Evolutionary conservation across 225 moss, liverwort and hornwort species (phyloP), one percentile per base, ranked within the genome.

Genomic region (Pleurozium schreberi): DNA sequence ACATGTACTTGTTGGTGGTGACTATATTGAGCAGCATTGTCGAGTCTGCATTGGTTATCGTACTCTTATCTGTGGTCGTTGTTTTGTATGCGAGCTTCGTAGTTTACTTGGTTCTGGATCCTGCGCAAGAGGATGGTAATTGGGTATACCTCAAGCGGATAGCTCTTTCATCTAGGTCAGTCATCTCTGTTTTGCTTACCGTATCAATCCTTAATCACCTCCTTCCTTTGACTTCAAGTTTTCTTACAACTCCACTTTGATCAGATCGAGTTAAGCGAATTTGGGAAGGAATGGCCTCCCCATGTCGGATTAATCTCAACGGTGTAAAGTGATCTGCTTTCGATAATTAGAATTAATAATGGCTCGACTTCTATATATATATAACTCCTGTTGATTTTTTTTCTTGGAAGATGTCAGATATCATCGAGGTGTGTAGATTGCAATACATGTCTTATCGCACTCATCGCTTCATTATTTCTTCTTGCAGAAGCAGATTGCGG

Each of bases 101-200:
- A 38, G 57, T 83, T 86, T 97, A 97, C 91, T 88, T 97, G 92
- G 88, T 95, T 33, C 90, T 96, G 81, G 95, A 95, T 85, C 96
- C 97, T 89, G 89, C 94, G 71, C 92, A 95, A 93, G 86, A 76
- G 62, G 95, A 97, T 85, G 97, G 97, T 60, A 90, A 89, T 60
- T 93, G 89, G 93, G 87, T 68, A 47, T n/a, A 83, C 75, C 77
- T 93, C 40, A 92, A 92, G 88, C 88, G 83, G 66, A 45, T 58
- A 45, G 66, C 84, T 85, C 76, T 89, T 66, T 79, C 74, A 77
- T 88, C 83, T 71, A 91, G 92, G 93, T 93, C 75, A 88, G 85
- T 90, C 55, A 45, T 85, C 80, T 89, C 60, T 69, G 84, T 84
- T 50, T 20, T n/a, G 43, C 77, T 47, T 26, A 42, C 60, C 11